Conservation (phyloP, 2,329 filamentous ascomycete genomes). For the Apiospora aurea region DNA sequence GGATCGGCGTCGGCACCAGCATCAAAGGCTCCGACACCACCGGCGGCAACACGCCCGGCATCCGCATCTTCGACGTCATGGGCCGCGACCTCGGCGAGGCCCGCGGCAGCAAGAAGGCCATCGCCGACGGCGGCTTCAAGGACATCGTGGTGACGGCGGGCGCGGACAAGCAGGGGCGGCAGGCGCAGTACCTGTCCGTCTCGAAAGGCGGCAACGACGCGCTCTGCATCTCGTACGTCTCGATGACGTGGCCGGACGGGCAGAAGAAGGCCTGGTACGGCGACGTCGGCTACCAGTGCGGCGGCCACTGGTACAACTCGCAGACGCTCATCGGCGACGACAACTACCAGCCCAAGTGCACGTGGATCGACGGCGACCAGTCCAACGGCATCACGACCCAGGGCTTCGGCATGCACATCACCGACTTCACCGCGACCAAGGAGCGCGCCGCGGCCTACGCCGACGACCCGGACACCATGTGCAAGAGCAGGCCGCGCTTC, state of each 20-base stretch:
- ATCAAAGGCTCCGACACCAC: background rate
- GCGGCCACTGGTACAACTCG: background rate
- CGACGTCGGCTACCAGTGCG: slow-evolving; percentile 14
- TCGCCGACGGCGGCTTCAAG: slow-evolving; percentile 10
- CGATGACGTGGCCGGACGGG: slow-evolving; percentile 3
- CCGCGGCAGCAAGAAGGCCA: background rate
- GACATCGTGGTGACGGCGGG: background rate
- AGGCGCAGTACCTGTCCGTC: slow-evolving; percentile 4
- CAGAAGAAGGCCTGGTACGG: slow-evolving; percentile 18
- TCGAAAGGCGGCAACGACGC: slow-evolving; percentile 8
- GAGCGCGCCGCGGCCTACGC: background rate
- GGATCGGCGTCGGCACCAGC: background rate
- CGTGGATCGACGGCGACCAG: slow-evolving; percentile 29
- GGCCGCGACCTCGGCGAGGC: background rate
- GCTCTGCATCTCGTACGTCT: slow-evolving; percentile 7
- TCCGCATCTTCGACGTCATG: slow-evolving; percentile 3
- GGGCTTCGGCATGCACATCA: slow-evolving; percentile 25
- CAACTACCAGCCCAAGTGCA: slow-evolving; percentile 25
- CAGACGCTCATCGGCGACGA: slow-evolving; percentile 18
- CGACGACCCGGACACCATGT: slow-evolving; percentile 9
- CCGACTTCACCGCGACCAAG: slow-evolving; percentile 17
- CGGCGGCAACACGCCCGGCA: background rate
- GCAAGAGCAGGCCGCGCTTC: slow-evolving; percentile 17
- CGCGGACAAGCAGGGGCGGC: background rate
- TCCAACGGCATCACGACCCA: slow-evolving; percentile 26